Evolutionary conservation across 306 rosid genomes (phyloP).

Genomic region (Dryas drummondii): DNA sequence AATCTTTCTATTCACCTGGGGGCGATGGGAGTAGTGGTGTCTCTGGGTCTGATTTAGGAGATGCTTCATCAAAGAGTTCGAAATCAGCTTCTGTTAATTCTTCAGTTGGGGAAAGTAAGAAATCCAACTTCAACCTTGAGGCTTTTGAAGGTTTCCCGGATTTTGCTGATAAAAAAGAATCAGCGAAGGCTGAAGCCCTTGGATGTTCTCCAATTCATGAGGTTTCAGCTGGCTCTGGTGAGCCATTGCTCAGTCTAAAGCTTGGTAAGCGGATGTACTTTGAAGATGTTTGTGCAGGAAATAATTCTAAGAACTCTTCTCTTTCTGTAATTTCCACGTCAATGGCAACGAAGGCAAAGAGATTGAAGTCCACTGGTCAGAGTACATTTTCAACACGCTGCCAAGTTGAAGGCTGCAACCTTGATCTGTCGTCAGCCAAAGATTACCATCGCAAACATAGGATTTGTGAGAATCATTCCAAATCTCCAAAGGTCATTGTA

Average conservation of each 20-base stretch:
- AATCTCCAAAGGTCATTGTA: slow-evolving; percentile 70
- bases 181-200: slow-evolving; percentile 39
- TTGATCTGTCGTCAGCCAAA: slow-evolving; percentile 74
- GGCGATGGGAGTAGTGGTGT: slow-evolving; percentile 45
- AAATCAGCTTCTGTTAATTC: slow-evolving; percentile 75
- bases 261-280: slow-evolving; percentile 84
- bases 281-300: slow-evolving; percentile 59
- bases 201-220: slow-evolving; percentile 50
- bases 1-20: slow-evolving; percentile 49
- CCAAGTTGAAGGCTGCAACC: slow-evolving; percentile 91
- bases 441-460: slow-evolving; percentile 90
- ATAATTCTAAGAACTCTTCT: slow-evolving; percentile 44
- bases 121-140: slow-evolving; percentile 53
- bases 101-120: slow-evolving; percentile 64
- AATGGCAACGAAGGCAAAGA: slow-evolving; percentile 40
- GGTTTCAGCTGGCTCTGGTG: slow-evolving; percentile 59
- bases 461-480: slow-evolving; percentile 82
- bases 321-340: slow-evolving; percentile 39
- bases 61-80: slow-evolving; percentile 58
- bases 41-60: slow-evolving; percentile 51
- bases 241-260: slow-evolving; percentile 81
- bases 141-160: slow-evolving; percentile 50
- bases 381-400: slow-evolving; percentile 46
- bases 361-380: slow-evolving; percentile 43
- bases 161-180: slow-evolving; percentile 47